Conservation (phyloP, 1,284 basidiomycete genomes). For the Flammula alnicola region DNA sequence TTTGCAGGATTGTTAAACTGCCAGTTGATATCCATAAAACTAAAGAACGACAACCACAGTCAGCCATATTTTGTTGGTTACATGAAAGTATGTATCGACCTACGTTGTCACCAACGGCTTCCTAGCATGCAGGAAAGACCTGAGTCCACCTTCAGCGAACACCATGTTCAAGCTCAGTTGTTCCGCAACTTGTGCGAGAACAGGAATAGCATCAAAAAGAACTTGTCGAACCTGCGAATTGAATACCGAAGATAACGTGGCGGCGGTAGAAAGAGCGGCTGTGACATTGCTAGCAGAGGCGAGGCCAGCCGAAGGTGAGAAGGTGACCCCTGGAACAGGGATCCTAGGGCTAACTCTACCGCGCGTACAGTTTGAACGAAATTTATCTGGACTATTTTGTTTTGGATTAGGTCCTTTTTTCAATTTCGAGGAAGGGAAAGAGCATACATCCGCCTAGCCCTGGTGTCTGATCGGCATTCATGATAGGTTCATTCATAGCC, state of each 20-base stretch:
- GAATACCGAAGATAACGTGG: conserved; percentile 40
- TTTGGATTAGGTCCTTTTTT: not conserved
- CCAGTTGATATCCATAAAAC: conserved; percentile 82
- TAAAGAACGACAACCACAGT: conserved; percentile 29
- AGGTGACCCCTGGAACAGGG: conserved; percentile 29
- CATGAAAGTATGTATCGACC: conserved; percentile 6
- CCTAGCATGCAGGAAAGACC: conserved; percentile 19
- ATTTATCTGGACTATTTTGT: conserved; percentile 62
- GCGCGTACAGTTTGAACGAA: conserved; percentile 72
- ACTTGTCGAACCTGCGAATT: conserved; percentile 49
- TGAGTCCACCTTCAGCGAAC: conserved; percentile 24
- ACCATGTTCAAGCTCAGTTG: conserved; percentile 38
- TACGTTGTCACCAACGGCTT: conserved; percentile 57
- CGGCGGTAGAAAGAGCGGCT: conserved; percentile 39
- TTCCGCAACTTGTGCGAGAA: conserved; percentile 48
- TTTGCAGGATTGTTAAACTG: conserved; percentile 70
- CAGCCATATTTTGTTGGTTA: not conserved
- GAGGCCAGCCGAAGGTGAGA: conserved; percentile 6
- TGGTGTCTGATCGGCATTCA: conserved; percentile 67
- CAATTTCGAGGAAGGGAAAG: not conserved
- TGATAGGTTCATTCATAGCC: conserved; percentile 78
- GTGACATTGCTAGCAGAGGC: conserved; percentile 42
- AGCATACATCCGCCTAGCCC: conserved; percentile 66
- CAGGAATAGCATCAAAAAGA: conserved; percentile 51
- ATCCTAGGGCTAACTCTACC: conserved; percentile 65